Base-by-base conservation (phyloP, 257 asterid species). In the Nicotiana noctiflora region DNA sequence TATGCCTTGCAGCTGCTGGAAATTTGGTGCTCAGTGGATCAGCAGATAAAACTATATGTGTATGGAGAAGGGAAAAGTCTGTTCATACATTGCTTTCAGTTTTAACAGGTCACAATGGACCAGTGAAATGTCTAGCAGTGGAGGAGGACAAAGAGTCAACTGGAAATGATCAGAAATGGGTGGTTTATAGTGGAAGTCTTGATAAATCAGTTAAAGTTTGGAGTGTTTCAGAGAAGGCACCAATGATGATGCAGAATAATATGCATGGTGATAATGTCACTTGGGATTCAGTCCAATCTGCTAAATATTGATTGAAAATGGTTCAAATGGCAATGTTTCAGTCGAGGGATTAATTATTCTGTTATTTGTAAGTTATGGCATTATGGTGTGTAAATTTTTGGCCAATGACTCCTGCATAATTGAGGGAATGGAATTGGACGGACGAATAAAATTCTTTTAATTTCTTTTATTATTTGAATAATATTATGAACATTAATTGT, bases 151-250 rank as follows among this genome's bases (percentile, higher is more conserved):
- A 51, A 63, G 88, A 68, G 14, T 29, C 81, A 6, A 37, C 74
- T 4, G 88, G 32, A 56, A 86, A 81, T 46, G 84, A 82, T 19
- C 60, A 81, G 66, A 85, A 79, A 72, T 91, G 94, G 92, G 80
- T 82, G 76, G 88, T 88, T 7, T 91, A 91, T 44, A 91, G 93
- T 66, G 96, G 96, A 55, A 90, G 94, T 70, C 85, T 91, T 4
- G 96, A 91, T 56, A 89, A 87, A 7, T 88, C 93, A 23, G 91
- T 91, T 21, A 90, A 88, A 80, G 88, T 90, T 72, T 91, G 96
- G 96, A 89, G 87, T 32, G 89, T 91, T 55, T 74, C 91, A n/a
- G 91, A 89, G 23, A 82, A n/a, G 81, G 81, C 83, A 46, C 87
- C 89, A 37, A 89, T 72, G 55, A 78, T 80, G 72, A 77, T 81